Conservation (phyloP, 495 filamentous ascomycete genomes). For the Geoglossum glabrum region DNA sequence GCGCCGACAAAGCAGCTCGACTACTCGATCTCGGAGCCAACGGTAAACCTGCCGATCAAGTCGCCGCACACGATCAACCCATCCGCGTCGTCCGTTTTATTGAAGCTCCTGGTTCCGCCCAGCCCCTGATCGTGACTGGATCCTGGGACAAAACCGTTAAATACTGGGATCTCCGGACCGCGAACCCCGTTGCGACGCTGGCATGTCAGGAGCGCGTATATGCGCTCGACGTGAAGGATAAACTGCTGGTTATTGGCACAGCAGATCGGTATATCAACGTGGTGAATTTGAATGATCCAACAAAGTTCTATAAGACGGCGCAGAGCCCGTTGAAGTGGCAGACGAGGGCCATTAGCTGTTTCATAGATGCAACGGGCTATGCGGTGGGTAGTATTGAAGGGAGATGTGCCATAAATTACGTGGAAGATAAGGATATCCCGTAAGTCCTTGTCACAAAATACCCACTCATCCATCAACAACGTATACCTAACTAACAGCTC, state of each 20-base stretch:
- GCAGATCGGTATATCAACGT: constrained; percentile 81
- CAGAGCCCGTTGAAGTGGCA: constrained; percentile 78
- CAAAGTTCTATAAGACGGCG: constrained; percentile 61
- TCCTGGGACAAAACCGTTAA: constrained; percentile 94
- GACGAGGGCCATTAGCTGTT: constrained; percentile 68
- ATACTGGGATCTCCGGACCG: constrained; percentile 75
- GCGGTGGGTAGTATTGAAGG: constrained; percentile 26
- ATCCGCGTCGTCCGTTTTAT: constrained; percentile 66
- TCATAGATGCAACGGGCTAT: constrained; percentile 58
- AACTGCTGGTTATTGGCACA: constrained; percentile 61
- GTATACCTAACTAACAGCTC: constrained; percentile 3
- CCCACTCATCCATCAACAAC: neutral
- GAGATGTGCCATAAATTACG: constrained; percentile 46
- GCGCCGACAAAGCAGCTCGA: constrained; percentile 67
- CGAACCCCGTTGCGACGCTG: constrained; percentile 39
- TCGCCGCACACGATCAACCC: constrained; percentile 62
- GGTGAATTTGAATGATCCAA: constrained; percentile 59
- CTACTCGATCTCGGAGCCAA: constrained; percentile 52
- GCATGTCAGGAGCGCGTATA: constrained; percentile 67
- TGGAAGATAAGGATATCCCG: constrained; percentile 66
- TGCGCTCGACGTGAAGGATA: constrained; percentile 62
- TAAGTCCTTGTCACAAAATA: constrained; percentile 17
- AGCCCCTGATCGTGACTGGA: constrained; percentile 61
- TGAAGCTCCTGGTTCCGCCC: constrained; percentile 28
- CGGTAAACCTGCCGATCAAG: constrained; percentile 34